Conservation (phyloP, 83 land plant species). For the Diphasiastrum complanatum region DNA sequence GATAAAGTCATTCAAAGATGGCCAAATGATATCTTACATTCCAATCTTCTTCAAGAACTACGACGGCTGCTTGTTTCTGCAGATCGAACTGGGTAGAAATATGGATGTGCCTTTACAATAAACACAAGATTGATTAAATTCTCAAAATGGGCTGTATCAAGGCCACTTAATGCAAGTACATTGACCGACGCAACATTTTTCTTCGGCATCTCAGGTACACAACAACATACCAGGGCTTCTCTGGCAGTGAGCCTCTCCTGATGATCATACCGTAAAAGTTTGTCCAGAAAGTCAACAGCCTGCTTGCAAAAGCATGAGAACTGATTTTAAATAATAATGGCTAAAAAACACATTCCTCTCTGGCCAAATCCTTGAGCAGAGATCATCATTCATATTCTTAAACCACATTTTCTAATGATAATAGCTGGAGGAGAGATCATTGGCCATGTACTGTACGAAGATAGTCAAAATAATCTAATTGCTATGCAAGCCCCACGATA, state of each 20-base stretch:
- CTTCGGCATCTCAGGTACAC: not conserved
- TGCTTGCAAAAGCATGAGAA: conserved; percentile 1
- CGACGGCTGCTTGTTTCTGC: conserved; percentile 36
- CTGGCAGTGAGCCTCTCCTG: conserved; percentile 80
- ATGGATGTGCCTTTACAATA: conserved; percentile 64
- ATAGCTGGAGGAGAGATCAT: no score
- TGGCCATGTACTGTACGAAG: no score
- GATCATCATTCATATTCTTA: not conserved
- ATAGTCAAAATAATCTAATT: no score
- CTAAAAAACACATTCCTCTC: not conserved
- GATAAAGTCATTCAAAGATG: no score
- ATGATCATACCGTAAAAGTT: conserved; percentile 78
- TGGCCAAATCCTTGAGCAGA: not conserved
- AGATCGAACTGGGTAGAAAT: conserved; percentile 53
- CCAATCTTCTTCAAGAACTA: no score
- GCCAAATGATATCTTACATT: no score
- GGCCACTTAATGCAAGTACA: not conserved
- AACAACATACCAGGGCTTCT: conserved; percentile 69
- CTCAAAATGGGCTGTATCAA: not conserved
- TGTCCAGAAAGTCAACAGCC: conserved; percentile 87
- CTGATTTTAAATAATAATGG: not conserved
- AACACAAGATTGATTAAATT: not conserved
- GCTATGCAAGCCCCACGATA: no score
- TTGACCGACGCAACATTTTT: not conserved
- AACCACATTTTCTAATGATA: not conserved